Base-by-base conservation (phyloP, 2,329 filamentous ascomycete species). In the Venturia pyrina region DNA sequence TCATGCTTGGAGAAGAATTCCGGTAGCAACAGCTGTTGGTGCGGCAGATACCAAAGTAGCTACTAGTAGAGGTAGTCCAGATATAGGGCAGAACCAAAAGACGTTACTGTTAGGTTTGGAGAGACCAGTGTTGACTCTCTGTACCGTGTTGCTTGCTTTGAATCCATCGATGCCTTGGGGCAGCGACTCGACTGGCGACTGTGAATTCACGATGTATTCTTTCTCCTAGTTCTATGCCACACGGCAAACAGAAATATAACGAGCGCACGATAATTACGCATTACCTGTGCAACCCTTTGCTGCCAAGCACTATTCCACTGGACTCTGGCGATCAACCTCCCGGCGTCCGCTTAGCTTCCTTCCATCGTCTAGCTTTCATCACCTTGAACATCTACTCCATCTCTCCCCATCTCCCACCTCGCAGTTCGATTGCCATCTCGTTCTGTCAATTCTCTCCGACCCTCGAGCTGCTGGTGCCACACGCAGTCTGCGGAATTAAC, bases 401-500 rank as follows among this genome's bases (percentile, higher is more conserved):
- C 17, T 62, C 60, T 24, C 62, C 46, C 60, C 44, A 62, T 40
- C 60, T 34, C 28, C 37, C 60, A 62, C 10, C 10, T 28, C 37
- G 40, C 60, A 62, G 60, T 48, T 65, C 64, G 40, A 41, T 65
- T 44, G 28, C 6, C 64, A 43, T 62, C 64, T 60, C 64, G 50
- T 60, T 53, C 46, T 48, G 40, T 44, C 62, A 32, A 32, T 56
- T 17, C 37, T 34, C 44, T 17, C 62, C 32, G 34, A n/a, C 43
- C 44, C 62, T 59, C 53, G 28, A 37, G 32, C 19, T 59, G 53
- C 53, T 59, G 32, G 28, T 59, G 32, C 53, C 19, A 59, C 15
- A 59, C 32, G 24, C 53, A 19, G 53, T 19, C 53, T n/a, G 32
- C 32, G 19, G 32, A n/a, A 37, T 6, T 5, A 37, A 34, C 53